These are phyloP conservation scores for Eustoma russellianum DNA, from an alignment of 257 asterid species.

Conservation along the genomic window DNA sequence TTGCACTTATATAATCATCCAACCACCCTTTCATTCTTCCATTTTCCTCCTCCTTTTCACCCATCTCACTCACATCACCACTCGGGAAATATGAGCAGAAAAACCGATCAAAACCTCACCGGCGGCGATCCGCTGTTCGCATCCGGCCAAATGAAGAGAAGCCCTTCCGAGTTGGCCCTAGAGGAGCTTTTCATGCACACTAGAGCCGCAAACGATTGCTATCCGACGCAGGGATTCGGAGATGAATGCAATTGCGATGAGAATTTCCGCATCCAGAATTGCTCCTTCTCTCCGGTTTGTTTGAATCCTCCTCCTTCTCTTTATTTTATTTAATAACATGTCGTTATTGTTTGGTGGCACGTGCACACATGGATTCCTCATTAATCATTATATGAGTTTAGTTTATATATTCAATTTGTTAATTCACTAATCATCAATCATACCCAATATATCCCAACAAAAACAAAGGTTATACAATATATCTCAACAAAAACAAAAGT, in stretches of 20 bases:
- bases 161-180: conserved; percentile 46
- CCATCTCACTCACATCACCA: too few relatives aligned
- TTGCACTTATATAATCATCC: too few relatives aligned
- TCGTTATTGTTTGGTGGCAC: neutral
- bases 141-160: conserved; percentile 36
- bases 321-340: neutral
- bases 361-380: too few relatives aligned
- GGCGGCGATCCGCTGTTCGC: conserved; percentile 16
- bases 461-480: too few relatives aligned
- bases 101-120: conserved; percentile 1
- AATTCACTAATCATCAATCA: too few relatives aligned
- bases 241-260: conserved; percentile 5
- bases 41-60: too few relatives aligned
- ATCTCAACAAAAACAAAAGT: too few relatives aligned
- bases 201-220: conserved; percentile 11
- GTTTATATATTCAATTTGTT: too few relatives aligned
- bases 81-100: conserved; percentile 9
- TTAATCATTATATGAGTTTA: too few relatives aligned
- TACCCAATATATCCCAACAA: too few relatives aligned
- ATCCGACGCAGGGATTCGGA: conserved; percentile 6
- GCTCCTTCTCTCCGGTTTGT: conserved; percentile 6
- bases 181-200: conserved; percentile 31
- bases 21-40: neutral
- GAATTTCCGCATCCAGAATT: neutral
- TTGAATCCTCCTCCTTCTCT: neutral